phyloP scores from a whole-genome alignment of 441 rosid genomes.

The Adansonia gregorii region DNA sequence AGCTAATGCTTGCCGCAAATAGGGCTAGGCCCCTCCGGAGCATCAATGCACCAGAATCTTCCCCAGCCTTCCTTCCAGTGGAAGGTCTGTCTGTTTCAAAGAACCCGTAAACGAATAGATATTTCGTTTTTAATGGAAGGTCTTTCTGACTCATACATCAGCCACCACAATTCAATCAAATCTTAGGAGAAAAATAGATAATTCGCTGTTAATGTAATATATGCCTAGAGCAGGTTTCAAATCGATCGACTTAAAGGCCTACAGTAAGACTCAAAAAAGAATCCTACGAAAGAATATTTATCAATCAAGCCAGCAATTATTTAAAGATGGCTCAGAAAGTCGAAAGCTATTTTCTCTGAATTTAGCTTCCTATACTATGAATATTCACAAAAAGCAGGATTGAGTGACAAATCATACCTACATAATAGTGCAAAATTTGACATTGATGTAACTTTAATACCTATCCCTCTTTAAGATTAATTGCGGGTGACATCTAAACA shows the following conservation, averaged over 20 bases:
- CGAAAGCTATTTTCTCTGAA: not conserved
- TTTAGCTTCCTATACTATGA: not conserved
- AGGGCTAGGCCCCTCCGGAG: conserved; percentile 16
- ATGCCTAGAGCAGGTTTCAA: conserved; percentile 4
- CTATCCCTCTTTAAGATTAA: not conserved
- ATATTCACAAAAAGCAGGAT: not conserved
- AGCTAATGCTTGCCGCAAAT: not conserved
- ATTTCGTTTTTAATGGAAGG: too few relatives aligned
- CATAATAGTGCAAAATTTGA: not conserved
- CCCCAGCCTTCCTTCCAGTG: not conserved
- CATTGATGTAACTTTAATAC: conserved; percentile 18
- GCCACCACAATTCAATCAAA: not conserved
- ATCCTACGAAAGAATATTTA: not conserved
- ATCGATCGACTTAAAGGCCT: not conserved
- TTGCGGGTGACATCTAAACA: not conserved
- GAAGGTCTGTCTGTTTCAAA: conserved; percentile 7
- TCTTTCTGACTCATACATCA: not conserved
- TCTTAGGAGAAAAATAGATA: not conserved
- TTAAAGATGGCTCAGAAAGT: not conserved
- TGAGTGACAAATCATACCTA: not conserved
- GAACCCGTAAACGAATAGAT: conserved; percentile 2
- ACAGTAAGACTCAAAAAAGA: not conserved
- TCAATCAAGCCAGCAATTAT: not conserved
- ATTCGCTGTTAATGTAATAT: not conserved
- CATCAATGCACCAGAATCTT: not conserved